Percentiles rank a stretch among this genome's conserved stretches.
phyloP scores from a whole-genome alignment of 257 asterid genomes.

The Solanum stenotomum region DNA sequence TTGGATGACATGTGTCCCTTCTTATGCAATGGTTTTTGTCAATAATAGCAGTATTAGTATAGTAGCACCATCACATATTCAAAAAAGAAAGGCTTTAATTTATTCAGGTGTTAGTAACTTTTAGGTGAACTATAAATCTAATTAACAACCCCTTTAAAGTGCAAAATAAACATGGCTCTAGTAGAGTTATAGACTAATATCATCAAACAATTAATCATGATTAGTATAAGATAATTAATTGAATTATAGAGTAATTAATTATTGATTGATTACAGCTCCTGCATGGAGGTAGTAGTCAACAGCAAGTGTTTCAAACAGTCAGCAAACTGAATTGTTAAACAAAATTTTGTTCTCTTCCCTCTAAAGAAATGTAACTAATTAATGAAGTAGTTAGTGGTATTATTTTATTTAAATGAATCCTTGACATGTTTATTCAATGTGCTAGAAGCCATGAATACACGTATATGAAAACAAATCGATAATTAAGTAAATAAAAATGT shows the following conservation, averaged over 20 bases:
- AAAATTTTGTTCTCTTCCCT: background rate
- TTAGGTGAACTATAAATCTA: background rate
- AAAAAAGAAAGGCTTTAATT: background rate
- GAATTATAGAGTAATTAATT: background rate
- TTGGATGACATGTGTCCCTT: background rate
- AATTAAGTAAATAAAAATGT: background rate
- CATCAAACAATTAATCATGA: background rate
- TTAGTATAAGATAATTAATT: background rate
- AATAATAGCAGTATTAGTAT: background rate
- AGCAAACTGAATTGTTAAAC: background rate
- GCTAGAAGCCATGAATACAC: background rate
- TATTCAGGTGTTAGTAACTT: background rate
- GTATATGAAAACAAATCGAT: background rate
- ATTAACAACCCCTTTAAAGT: background rate
- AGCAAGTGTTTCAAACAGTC: background rate
- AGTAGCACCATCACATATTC: background rate
- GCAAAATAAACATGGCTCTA: background rate
- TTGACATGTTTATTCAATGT: background rate
- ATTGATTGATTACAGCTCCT: background rate
- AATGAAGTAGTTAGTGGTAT: background rate
- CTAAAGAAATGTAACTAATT: background rate
- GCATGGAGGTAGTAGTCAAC: background rate
- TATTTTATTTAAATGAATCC: background rate
- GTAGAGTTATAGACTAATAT: background rate
- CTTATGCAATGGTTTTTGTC: background rate